Conservation (phyloP, 257 asterid species). For the Anisodus acutangulus region DNA sequence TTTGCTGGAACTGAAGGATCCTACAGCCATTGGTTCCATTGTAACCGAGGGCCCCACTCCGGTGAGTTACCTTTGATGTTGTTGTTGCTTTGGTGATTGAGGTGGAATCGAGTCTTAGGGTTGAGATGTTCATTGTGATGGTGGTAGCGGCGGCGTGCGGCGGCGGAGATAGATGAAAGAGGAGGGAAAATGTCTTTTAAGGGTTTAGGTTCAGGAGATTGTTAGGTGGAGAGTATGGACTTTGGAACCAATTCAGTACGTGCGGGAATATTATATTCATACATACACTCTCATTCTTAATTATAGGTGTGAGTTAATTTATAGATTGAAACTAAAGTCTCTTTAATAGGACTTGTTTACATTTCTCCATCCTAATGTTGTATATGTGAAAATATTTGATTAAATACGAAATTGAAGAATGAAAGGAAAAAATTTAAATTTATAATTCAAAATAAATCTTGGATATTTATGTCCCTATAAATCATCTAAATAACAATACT, state of each 20-base stretch:
- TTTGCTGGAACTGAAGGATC: neutral
- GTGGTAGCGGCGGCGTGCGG: constrained; percentile 17
- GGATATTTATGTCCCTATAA: too few species aligned
- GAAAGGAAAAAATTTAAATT: too few species aligned
- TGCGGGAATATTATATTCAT: neutral
- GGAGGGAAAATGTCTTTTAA: neutral
- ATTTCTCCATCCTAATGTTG: too few species aligned
- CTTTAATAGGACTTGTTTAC: too few species aligned
- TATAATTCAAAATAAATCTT: too few species aligned
- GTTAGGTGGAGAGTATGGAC: neutral
- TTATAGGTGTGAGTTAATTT: neutral
- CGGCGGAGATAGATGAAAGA: constrained; percentile 4
- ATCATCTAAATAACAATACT: too few species aligned
- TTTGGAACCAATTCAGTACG: neutral
- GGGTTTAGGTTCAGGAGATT: neutral
- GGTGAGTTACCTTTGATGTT: neutral
- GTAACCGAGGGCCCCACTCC: neutral
- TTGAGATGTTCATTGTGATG: constrained; percentile 31
- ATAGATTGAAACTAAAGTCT: neutral
- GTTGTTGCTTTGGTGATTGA: constrained; percentile 25
- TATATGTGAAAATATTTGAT: too few species aligned
- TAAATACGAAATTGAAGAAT: too few species aligned
- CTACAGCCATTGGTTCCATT: neutral
- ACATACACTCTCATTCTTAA: neutral
- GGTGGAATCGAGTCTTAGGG: constrained; percentile 30